phyloP scores from a whole-genome alignment of 1,284 basidiomycete genomes.

The Ustilago esculenta region DNA sequence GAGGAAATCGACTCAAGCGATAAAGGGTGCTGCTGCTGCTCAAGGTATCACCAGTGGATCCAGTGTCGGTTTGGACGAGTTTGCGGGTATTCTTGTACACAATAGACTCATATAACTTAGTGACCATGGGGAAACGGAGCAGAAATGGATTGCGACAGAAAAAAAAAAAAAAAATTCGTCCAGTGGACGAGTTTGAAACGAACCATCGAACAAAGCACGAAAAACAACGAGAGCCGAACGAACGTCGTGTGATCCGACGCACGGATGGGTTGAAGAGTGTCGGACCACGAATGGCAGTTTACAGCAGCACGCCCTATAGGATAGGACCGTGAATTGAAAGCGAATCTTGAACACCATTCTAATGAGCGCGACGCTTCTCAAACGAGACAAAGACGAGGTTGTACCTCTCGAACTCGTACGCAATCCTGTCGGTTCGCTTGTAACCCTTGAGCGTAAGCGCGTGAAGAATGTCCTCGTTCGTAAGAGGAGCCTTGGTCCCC shows the following conservation, averaged over 20 bases:
- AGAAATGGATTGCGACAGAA: background rate
- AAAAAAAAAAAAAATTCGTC: background rate
- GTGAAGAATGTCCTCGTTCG: slow-evolving; percentile 64
- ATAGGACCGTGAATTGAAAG: background rate
- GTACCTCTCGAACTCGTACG: slow-evolving; percentile 96
- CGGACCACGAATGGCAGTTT: no score
- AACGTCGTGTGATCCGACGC: no score
- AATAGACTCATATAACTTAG: slow-evolving; percentile 23
- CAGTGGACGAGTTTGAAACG: no score
- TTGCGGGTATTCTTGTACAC: slow-evolving; percentile 36
- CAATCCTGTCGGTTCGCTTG: slow-evolving; percentile 89
- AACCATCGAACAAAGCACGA: background rate
- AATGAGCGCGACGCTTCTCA: slow-evolving; percentile 30
- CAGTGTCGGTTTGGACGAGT: slow-evolving; percentile 43
- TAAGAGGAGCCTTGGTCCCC: slow-evolving; percentile 27
- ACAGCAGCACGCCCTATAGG: no score
- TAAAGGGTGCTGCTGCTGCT: slow-evolving; percentile 23
- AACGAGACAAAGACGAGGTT: slow-evolving; percentile 77
- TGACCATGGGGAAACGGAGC: background rate
- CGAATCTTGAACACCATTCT: background rate
- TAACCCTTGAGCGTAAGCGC: slow-evolving; percentile 64
- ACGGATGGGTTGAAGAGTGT: no score
- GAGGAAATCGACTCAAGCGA: slow-evolving; percentile 21
- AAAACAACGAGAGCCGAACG: no score
- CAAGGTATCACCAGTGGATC: slow-evolving; percentile 9